phyloP scores from a whole-genome alignment of 768 basidiomycete species.

The Coprinopsis marcescibilis region DNA sequence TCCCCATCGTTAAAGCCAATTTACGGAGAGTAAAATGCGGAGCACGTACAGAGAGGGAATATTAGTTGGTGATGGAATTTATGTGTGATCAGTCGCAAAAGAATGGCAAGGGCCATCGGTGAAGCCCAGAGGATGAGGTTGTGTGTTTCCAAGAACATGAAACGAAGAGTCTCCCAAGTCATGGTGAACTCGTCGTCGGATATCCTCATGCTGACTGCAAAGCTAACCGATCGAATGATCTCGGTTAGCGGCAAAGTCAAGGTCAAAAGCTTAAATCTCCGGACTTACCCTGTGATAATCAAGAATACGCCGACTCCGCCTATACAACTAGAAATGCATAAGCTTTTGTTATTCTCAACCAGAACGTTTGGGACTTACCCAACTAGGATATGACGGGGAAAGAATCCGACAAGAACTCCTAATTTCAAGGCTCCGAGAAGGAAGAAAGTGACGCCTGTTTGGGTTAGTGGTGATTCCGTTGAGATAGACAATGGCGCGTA shows the following conservation, averaged over 20 bases:
- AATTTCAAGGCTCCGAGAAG: slow-evolving; percentile 79
- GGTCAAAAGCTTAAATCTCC: too few relatives aligned
- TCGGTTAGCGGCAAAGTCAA: too few relatives aligned
- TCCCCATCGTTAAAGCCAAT: neutral
- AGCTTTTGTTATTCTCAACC: too few relatives aligned
- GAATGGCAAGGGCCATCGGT: slow-evolving; percentile 68
- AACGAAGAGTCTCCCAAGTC: slow-evolving; percentile 55
- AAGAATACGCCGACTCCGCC: slow-evolving; percentile 96
- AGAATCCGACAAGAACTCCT: slow-evolving; percentile 87
- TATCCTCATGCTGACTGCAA: slow-evolving; percentile 81
- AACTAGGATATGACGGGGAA: slow-evolving; percentile 95
- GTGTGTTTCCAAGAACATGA: slow-evolving; percentile 59
- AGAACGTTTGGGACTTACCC: too few relatives aligned
- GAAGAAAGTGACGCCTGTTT: slow-evolving; percentile 70
- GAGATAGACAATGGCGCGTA: slow-evolving; percentile 22
- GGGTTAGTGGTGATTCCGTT: slow-evolving; percentile 6
- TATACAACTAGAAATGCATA: too few relatives aligned
- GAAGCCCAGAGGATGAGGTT: slow-evolving; percentile 74
- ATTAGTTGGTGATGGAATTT: slow-evolving; percentile 83
- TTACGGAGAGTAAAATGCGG: neutral
- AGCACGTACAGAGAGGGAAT: slow-evolving; percentile 73
- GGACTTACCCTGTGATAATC: slow-evolving; percentile 73
- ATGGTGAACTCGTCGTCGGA: slow-evolving; percentile 73
- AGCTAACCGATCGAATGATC: slow-evolving; percentile 31
- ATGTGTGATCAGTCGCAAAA: slow-evolving; percentile 76